Evolutionary conservation across 139 green algal species (phyloP), one percentile per base, ranked within the genome.

Genomic region (Choricystis sp.): DNA sequence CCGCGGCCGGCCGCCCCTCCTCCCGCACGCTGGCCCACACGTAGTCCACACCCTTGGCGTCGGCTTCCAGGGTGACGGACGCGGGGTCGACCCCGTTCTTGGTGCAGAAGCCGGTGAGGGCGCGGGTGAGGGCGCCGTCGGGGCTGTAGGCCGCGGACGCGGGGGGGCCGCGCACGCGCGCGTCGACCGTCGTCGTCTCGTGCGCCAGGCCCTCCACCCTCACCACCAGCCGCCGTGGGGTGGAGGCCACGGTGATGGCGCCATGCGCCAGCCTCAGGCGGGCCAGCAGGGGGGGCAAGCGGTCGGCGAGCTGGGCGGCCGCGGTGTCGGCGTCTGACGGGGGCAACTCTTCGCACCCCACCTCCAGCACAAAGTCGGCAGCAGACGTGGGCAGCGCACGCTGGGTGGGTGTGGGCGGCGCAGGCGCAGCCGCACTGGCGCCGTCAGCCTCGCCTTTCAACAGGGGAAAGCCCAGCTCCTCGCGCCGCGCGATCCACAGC

Each of bases 271-370:
- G 81, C 0, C 85, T 72, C 64, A 92, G 73, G 58, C 72, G 66
- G 30, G 78, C 49, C 57, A 99, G 80, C 63, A 97, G 60, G 2
- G 76, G 70, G 0, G 83, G 81, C 48, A 96, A 67, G 0, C 61
- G 68, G 19, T 79, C 66, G 68, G 72, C 78, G 21, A 99, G 82
- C 78, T 98, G 93, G 23, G 72, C 59, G 26, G 90, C 55, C 2
- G 74, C 86, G 0, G 72, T 66, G 24, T 69, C 66, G 29, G 96
- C 80, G 29, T 99, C 94, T 29, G 91, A 78, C 1, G 94, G 87
- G 0, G 94, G 94, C 55, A 99, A 78, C 83, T 99, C 94, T 80
- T 99, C 93, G 23, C 75, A 86, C n/a, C 94, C 94, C 21, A 99
- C 71, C 79, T 99, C 94, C 57, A 99, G 69, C 61, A 97, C 85